Percentiles rank a stretch among this genome's conserved stretches.
Conservation (phyloP, 2,329 filamentous ascomycete genomes). For the Calonectria leucothoes region DNA sequence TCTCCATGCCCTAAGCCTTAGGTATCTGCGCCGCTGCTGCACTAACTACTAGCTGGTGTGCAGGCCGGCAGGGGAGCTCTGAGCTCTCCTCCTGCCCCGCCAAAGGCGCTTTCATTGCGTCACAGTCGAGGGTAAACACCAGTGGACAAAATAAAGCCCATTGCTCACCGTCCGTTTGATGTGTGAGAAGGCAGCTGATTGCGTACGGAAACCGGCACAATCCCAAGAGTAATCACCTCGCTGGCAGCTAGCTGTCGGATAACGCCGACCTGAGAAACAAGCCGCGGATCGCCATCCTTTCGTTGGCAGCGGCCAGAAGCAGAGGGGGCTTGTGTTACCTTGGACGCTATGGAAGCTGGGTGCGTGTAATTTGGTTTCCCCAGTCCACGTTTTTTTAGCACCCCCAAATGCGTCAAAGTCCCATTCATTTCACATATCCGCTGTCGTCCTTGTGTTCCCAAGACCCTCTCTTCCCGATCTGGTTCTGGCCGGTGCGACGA, state of each 20-base stretch:
- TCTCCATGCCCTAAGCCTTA: not conserved
- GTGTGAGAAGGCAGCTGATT: not conserved
- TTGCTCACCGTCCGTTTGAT: not conserved
- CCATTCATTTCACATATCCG: not conserved
- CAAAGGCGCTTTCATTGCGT: slow-evolving; percentile 15
- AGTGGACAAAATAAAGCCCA: not conserved
- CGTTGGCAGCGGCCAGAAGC: not conserved
- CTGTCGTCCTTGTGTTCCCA: not conserved
- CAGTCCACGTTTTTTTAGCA: not conserved
- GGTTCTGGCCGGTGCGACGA: not conserved
- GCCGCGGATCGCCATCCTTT: not conserved
- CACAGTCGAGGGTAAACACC: not conserved
- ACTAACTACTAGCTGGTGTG: no score
- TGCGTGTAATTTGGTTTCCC: not conserved
- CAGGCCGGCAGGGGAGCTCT: slow-evolving; percentile 8
- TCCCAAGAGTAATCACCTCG: not conserved
- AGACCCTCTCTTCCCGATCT: not conserved
- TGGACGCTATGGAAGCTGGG: not conserved
- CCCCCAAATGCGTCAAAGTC: not conserved
- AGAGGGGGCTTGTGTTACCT: not conserved
- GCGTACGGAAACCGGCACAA: not conserved
- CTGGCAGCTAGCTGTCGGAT: not conserved
- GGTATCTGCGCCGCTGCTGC: not conserved
- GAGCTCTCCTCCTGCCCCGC: slow-evolving; percentile 12
- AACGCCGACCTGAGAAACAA: not conserved